Evolutionary conservation across 441 rosid genomes (phyloP), one percentile per base, ranked within the genome.

Genomic region (Croton setiger): DNA sequence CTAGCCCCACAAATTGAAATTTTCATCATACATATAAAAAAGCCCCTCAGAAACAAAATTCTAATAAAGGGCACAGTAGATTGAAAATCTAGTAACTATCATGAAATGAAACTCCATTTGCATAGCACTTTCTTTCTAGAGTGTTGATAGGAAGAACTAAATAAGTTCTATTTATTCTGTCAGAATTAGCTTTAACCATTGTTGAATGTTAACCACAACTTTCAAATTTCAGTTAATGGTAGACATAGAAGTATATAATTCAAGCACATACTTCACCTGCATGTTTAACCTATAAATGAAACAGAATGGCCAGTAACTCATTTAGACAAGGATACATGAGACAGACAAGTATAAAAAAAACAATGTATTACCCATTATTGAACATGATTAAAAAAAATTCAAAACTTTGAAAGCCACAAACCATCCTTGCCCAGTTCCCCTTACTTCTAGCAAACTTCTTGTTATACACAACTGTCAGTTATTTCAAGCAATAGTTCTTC

Each of bases 401-500:
- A 18, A 56, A 39, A 62, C 15, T 37, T 55, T 35, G 20, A 47
- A 23, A 59, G 35, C n/a, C 47, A 23, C 63, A 36, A 68, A 59
- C 31, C 48, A 70, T 37, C 59, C 64, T 60, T 43, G 37, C 43
- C 20, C 41, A 43, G 60, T 12, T 45, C 52, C 52, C 67, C 58
- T 74, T 31, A n/a, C 37, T 48, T 61, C 14, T 21, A 66, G 48
- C 4, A 27, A 27, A 27, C 31, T 27, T 27, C 31, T 27, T 27
- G 31, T 27, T 27, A 27, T 27, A 2, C 2, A 2, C 31, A 27
- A 27, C 1, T 27, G 31, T 27, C 31, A 27, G n/a, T 74, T 18
- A n/a, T 27, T 48, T 61, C 14, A 17, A 66, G 48, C 4, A 49
- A 70, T 23, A 44, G 45, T 70, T 31, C 74, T 48, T 44, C 41